phyloP scores from a whole-genome alignment of 768 basidiomycete species.

The Crassisporium funariophilum region DNA sequence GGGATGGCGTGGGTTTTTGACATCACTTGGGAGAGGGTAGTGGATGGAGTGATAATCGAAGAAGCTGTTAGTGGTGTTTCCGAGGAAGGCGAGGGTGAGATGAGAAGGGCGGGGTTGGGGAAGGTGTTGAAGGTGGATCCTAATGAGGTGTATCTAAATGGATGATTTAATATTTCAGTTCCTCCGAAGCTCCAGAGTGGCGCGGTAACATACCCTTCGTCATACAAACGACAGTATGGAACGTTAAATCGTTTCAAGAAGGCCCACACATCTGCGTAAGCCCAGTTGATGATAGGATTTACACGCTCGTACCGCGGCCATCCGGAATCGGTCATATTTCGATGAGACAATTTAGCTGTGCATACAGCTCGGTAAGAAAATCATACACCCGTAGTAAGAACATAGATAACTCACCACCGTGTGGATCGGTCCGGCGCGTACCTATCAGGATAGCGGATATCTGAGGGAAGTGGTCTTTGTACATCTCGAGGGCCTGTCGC shows the following conservation, averaged over 20 bases:
- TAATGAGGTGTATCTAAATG: conserved; percentile 88
- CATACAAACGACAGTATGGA: conserved; percentile 88
- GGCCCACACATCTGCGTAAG: conserved; percentile 85
- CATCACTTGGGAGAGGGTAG: conserved; percentile 26
- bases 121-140: conserved; percentile 95
- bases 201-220: conserved; percentile 70
- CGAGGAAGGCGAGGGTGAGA: conserved; percentile 20
- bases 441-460: conserved; percentile 88
- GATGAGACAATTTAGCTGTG: conserved; percentile 68
- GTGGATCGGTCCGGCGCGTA: conserved; percentile 87
- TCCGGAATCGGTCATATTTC: conserved; percentile 80
- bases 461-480: conserved; percentile 65
- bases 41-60: conserved; percentile 25
- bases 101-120: conserved; percentile 83
- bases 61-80: conserved; percentile 21
- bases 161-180: conserved; percentile 1
- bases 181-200: conserved; percentile 1
- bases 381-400: neutral
- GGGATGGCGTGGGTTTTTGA: conserved; percentile 20
- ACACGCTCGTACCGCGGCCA: conserved; percentile 93
- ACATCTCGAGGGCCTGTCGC: conserved; percentile 73
- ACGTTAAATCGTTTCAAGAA: conserved; percentile 77
- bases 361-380: conserved; percentile 2
- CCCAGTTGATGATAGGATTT: conserved; percentile 97
- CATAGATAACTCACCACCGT: conserved; percentile 69